Conservation (phyloP, 345 rosid species). For the Acer saccharum region DNA sequence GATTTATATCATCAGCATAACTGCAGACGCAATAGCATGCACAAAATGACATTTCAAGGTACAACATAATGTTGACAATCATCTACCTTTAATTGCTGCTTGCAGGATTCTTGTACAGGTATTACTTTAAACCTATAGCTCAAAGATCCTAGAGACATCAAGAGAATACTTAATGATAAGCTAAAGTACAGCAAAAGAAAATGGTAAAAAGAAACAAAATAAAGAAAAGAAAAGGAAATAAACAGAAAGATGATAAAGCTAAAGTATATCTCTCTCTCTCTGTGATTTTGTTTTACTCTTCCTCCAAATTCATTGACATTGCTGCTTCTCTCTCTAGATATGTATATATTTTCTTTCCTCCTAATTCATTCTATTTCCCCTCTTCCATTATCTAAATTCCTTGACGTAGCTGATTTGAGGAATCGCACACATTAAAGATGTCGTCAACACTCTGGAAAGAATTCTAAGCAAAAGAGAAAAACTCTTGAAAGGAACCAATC, state of each 20-base stretch:
- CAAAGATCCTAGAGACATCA: constrained; percentile 50
- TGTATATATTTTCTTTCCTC: too few relatives aligned
- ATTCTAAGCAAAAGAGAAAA: too few relatives aligned
- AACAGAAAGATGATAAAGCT: neutral
- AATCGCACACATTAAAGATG: too few relatives aligned
- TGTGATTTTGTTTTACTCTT: too few relatives aligned
- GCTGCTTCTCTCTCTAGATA: too few relatives aligned
- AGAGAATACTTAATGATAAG: neutral
- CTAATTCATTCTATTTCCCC: too few relatives aligned
- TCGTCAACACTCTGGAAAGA: too few relatives aligned
- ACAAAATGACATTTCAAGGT: neutral
- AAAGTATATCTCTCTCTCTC: neutral
- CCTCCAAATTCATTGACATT: too few relatives aligned
- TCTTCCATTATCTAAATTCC: too few relatives aligned
- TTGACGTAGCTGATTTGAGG: too few relatives aligned
- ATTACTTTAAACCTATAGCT: constrained; percentile 70
- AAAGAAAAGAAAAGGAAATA: neutral
- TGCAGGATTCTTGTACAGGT: constrained; percentile 46
- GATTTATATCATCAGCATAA: constrained; percentile 8
- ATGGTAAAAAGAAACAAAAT: neutral
- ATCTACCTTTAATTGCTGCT: constrained; percentile 57
- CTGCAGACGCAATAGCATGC: constrained; percentile 1
- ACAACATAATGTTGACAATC: constrained; percentile 7
- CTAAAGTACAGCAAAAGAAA: neutral
- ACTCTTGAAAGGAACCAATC: too few relatives aligned